Evolutionary conservation across 2,329 filamentous ascomycete genomes (phyloP), one percentile per base, ranked within the genome.

Genomic region (Fusarium sp.): DNA sequence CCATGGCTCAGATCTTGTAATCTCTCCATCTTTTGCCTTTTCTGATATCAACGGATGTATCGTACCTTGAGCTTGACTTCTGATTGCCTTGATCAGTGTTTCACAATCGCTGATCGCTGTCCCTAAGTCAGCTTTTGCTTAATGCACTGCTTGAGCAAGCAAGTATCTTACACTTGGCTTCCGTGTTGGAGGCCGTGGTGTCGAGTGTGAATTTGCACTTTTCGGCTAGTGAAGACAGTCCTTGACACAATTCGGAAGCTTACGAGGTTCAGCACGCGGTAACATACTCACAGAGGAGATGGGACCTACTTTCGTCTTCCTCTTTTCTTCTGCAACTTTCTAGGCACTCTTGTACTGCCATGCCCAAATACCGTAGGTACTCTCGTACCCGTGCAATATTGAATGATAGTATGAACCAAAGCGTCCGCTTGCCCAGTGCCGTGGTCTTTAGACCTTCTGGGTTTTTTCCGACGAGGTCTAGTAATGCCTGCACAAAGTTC

Each of bases 21-120:
- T 30, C 15, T 54, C 46, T 7, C 19, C 39, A 7, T 67, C 55
- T 8, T 23, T 51, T 6, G 58, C 61, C 14, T 28, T 51, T 2
- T 46, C 26, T 4, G 42, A 44, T n/a, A 40, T 57, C 5, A 12
- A 46, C 20, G 9, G 15, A 17, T 30, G 19, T 11, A 38, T 32
- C n/a, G n/a, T n/a, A n/a, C n/a, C n/a, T n/a, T n/a, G n/a, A n/a
- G n/a, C n/a, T n/a, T n/a, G n/a, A n/a, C n/a, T n/a, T n/a, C n/a
- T n/a, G n/a, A 71, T 65, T 4, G 46, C 48, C 10, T 67, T 72
- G 24, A 72, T 68, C 9, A 73, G 28, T 1, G n/a, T 64, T 28
- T 69, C 65, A 10, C 58, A 63, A 23, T 68, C 57, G 1, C 54
- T 45, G 1, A 71, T 48, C 15, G 59, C 70, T 73, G 17, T 23